Base-by-base conservation (phyloP, 352 stramenopile species). In the Globisporangium paddicum region DNA sequence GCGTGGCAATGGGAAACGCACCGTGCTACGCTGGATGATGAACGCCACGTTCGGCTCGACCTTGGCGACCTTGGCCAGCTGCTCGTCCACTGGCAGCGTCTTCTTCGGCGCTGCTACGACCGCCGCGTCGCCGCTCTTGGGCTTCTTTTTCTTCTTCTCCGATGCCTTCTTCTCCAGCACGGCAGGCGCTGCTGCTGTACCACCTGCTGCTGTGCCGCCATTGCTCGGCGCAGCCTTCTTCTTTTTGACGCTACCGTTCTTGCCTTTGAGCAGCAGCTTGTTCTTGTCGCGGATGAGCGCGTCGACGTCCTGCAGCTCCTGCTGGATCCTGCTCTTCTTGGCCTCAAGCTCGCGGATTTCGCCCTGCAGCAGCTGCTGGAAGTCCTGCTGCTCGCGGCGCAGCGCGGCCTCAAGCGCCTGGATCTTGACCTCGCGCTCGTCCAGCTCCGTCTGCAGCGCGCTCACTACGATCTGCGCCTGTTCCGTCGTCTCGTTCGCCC, bases 21-120 rank as follows among this genome's bases (percentile, higher is more conserved):
- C 82, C 63, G 82, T 92, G 71, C 82, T 93, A 48, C 85, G 85
- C 63, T 94, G 85, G 66, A 94, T 94, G 57, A 94, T 91, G 47
- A 94, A 92, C 9, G 79, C 80, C 35, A 90, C 79, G 55, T 92
- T 80, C 8, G 80, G 79, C 49, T 94, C 85, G 21, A 82, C 71
- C 42, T 87, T 86, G 14, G 71, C 69, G 46, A 93, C 76, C 58
- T 83, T 89, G 41, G 64, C 52, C 13, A 93, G 67, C 21, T 87
- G 68, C 41, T 85, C 68, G 65, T 90, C 82, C 77, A 86, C 86
- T 2, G 79, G 80, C 38, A 90, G 62, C 44, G 63, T 51, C 51
- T 64, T 77, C 13, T 57, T 62, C 1, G 6, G 30, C 53, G 52
- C 46, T 21, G 21, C 48, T n/a, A 37, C 37, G 1, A 19, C 32